Base-by-base conservation (phyloP, 2,329 filamentous ascomycete species). In the Ilyonectria sp. region DNA sequence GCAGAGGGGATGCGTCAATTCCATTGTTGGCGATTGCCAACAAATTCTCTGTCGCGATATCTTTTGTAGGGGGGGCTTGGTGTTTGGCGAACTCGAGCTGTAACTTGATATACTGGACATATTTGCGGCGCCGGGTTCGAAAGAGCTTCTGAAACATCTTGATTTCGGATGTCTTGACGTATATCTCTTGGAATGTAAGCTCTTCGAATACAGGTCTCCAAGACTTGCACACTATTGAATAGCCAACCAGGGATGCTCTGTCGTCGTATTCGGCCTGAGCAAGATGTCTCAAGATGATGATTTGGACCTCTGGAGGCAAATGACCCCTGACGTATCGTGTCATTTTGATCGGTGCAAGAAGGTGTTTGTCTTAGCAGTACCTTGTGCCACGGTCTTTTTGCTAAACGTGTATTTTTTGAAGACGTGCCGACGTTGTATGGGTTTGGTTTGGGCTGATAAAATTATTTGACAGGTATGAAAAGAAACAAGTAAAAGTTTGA, bases 191-290 rank as follows among this genome's bases (percentile, higher is more conserved):
- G 37, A 66, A 61, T 13, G 53, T 29, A 5, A 54, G n/a, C 4
- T 15, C 10, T 21, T 63, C 63, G 29, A 66, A 66, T 11, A 53
- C 17, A 17, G 53, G 29, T 29, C 57, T 59, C 63, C 63, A 66
- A 37, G 57, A 11, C 31, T 9, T 19, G 17, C 52, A 17, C 29
- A 63, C 46, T 2, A 9, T 44, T 0, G 29, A 33, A 54, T 63
- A 63, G 8, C 23, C 40, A 0, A 46, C 37, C 15, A 66, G 53
- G 5, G 21, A 17, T 26, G 9, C 31, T 33, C 46, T n/a, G 8
- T 52, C 35, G 9, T 31, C 19, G 33, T 55, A 52, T 15, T 55
- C 53, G 3, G 23, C 13, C 21, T 58, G 15, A 19, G 53, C 52
- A 55, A 66, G 44, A n/a, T 44, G 43, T 44, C n/a, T 17, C 43